These are phyloP conservation scores for Blastobotrys indianensis DNA, from an alignment of 1,139 yeast genomes.

Conservation along the genomic window DNA sequence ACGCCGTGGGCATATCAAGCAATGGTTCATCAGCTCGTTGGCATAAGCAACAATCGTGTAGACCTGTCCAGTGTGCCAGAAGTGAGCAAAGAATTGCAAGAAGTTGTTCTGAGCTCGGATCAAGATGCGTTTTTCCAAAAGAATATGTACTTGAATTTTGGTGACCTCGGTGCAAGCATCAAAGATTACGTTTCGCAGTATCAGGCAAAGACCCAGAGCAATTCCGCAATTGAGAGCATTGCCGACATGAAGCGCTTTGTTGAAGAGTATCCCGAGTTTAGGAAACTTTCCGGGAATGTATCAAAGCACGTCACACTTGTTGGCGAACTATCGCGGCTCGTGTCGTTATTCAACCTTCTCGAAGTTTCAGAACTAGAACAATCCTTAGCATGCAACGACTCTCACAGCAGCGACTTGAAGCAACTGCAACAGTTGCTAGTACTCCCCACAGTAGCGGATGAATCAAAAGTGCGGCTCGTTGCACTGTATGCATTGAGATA, in stretches of 20 bases:
- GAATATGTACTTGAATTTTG: constrained; percentile 84
- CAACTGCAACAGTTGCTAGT: constrained; percentile 43
- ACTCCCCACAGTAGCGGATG: constrained; percentile 29
- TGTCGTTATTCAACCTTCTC: constrained; percentile 61
- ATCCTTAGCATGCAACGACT: constrained; percentile 63
- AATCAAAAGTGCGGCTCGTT: constrained; percentile 53
- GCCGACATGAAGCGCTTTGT: constrained; percentile 86
- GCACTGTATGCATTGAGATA: constrained; percentile 69
- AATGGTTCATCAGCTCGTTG: constrained; percentile 90
- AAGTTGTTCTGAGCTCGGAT: constrained; percentile 57
- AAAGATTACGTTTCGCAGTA: constrained; percentile 80
- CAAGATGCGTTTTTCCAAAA: constrained; percentile 75
- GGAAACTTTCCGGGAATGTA: constrained; percentile 81
- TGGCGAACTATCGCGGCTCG: constrained; percentile 68
- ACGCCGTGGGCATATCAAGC: constrained; percentile 98
- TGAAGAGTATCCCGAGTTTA: constrained; percentile 89
- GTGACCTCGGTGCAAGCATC: constrained; percentile 86
- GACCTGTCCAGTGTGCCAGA: constrained; percentile 47
- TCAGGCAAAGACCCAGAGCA: constrained; percentile 72
- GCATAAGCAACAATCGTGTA: constrained; percentile 75
- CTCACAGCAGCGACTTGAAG: constrained; percentile 46
- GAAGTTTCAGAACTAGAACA: constrained; percentile 89
- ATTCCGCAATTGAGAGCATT: constrained; percentile 64
- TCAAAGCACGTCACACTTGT: constrained; percentile 88
- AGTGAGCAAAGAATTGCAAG: constrained; percentile 43